phyloP scores from a whole-genome alignment of 345 rosid species.

The Mangifera indica region DNA sequence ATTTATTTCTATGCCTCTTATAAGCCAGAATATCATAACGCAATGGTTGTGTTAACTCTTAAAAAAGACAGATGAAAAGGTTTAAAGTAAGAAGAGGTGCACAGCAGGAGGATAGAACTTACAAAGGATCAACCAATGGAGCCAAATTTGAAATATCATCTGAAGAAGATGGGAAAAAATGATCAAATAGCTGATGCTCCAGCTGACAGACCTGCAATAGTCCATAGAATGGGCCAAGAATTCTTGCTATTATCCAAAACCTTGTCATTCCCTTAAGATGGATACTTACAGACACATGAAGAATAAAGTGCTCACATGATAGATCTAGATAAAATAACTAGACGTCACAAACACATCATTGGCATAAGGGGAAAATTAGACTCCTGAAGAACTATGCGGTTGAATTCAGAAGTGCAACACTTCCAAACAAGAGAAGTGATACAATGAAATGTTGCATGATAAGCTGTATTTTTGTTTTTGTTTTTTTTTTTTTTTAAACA shows the following conservation, averaged over 20 bases:
- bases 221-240: background rate
- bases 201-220: conserved; percentile 86
- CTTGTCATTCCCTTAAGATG: background rate
- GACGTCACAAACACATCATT: no score
- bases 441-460: no score
- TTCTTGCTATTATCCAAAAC: background rate
- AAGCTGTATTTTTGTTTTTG: no score
- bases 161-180: conserved; percentile 89
- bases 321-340: background rate
- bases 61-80: background rate
- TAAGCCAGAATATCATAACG: background rate
- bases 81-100: conserved; percentile 4
- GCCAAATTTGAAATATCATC: conserved; percentile 90
- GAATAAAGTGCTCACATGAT: background rate
- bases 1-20: conserved; percentile 8
- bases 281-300: background rate
- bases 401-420: no score
- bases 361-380: no score
- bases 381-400: no score
- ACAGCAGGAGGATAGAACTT: conserved; percentile 30
- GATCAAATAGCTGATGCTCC: conserved; percentile 93
- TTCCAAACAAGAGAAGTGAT: no score
- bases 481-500: no score
- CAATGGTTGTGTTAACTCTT: conserved; percentile 5
- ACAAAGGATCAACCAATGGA: conserved; percentile 91